Conservation (phyloP, 768 basidiomycete species). For the Mycena sanguinolenta region DNA sequence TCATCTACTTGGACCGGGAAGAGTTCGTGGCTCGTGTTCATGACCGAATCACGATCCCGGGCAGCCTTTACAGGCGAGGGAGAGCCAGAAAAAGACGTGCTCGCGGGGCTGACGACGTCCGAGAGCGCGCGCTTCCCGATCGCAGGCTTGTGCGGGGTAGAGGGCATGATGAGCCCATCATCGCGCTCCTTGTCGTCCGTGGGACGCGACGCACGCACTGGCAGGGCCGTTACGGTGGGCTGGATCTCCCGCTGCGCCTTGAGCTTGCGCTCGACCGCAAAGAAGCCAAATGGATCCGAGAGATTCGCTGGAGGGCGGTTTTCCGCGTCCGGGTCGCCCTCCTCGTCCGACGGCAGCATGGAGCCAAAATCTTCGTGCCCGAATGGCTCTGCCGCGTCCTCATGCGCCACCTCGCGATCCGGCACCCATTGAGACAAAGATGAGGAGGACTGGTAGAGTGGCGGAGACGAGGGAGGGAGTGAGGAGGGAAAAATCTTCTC, state of each 20-base stretch:
- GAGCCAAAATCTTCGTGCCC: conserved; percentile 22
- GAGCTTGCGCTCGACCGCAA: conserved; percentile 65
- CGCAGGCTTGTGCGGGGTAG: conserved; percentile 50
- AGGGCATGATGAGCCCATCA: conserved; percentile 41
- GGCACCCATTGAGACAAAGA: conserved; percentile 21
- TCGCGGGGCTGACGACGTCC: conserved; percentile 51
- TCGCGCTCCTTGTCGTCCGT: conserved; percentile 32
- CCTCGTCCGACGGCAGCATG: conserved; percentile 25
- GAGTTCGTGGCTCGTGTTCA: not conserved
- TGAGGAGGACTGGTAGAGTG: conserved; percentile 23
- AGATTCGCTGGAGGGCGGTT: conserved; percentile 34
- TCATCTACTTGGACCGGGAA: conserved; percentile 10
- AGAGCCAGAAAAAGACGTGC: conserved; percentile 47
- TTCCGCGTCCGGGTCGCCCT: conserved; percentile 32
- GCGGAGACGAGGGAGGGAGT: conserved; percentile 36
- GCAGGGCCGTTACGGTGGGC: conserved; percentile 37
- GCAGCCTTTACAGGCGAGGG: conserved; percentile 54
- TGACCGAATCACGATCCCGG: not conserved
- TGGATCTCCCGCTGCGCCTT: conserved; percentile 54
- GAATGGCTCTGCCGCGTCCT: not conserved
- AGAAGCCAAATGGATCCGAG: conserved; percentile 72
- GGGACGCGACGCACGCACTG: conserved; percentile 39
- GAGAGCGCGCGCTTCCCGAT: conserved; percentile 47
- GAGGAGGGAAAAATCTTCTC: conserved; percentile 30
- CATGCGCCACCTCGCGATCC: conserved; percentile 21